phyloP scores from a whole-genome alignment of 169 alveolate species.

The Eimeria tenella region DNA sequence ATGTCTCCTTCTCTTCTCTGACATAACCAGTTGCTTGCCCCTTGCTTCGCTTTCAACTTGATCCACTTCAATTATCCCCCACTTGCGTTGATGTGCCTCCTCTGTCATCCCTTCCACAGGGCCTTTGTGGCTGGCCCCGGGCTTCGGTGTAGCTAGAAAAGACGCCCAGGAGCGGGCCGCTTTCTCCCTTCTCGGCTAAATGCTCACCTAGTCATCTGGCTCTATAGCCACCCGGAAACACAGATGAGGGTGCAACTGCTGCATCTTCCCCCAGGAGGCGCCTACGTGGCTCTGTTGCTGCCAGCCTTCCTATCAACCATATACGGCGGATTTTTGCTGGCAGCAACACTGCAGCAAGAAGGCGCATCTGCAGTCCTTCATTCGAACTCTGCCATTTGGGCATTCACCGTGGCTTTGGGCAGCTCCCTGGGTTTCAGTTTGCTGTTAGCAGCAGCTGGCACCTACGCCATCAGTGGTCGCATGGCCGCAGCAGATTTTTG shows the following conservation, averaged over 20 bases:
- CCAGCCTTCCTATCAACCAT: conserved; percentile 58
- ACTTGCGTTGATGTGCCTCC: neutral
- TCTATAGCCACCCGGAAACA: neutral
- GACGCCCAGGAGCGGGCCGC: neutral
- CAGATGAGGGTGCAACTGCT: conserved; percentile 67
- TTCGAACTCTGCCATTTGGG: neutral
- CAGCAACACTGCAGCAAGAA: conserved; percentile 43
- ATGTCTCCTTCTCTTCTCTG: conserved; percentile 1
- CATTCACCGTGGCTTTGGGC: conserved; percentile 22
- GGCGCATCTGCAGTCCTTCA: neutral
- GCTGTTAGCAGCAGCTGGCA: conserved; percentile 29
- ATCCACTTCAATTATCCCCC: neutral
- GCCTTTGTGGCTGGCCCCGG: neutral
- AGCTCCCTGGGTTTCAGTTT: conserved; percentile 50
- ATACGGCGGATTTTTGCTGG: conserved; percentile 47
- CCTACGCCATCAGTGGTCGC: neutral
- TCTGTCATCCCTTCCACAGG: neutral
- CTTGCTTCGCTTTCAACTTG: neutral
- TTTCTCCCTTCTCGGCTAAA: neutral
- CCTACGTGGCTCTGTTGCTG: conserved; percentile 53
- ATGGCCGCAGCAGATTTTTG: conserved; percentile 47
- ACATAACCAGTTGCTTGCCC: neutral
- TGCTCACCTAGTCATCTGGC: conserved; percentile 31
- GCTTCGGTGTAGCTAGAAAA: neutral
- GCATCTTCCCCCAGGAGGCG: conserved; percentile 63